These are phyloP conservation scores for Amylocarpus encephaloides DNA, from an alignment of 2,329 filamentous ascomycete genomes.

Conservation along the genomic window DNA sequence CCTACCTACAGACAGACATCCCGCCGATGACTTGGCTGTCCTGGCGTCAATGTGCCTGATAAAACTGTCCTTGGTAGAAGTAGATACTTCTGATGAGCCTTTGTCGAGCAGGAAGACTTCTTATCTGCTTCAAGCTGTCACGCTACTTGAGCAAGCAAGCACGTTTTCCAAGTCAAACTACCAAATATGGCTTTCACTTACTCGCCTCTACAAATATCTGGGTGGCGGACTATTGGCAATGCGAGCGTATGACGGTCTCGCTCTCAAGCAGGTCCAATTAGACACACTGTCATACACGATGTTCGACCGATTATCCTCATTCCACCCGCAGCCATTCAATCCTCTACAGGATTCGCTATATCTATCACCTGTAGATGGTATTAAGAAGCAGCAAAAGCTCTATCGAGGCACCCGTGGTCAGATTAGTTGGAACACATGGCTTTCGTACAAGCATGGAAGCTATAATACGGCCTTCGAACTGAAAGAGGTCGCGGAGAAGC, in stretches of 20 bases:
- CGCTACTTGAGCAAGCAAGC: conserved; percentile 29
- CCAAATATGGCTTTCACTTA: conserved; percentile 34
- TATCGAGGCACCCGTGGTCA: conserved; percentile 23
- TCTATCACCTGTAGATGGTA: conserved; percentile 20
- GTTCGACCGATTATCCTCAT: conserved; percentile 34
- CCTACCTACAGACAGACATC: conserved; percentile 30
- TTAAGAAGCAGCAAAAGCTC: conserved; percentile 27
- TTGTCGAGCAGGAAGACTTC: conserved; percentile 12
- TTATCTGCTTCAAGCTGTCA: conserved; percentile 28
- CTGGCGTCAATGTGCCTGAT: conserved; percentile 29
- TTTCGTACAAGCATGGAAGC: conserved; percentile 29
- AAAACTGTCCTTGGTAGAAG: conserved; percentile 22
- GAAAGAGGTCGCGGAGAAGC: conserved; percentile 24
- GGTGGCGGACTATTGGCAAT: conserved; percentile 34
- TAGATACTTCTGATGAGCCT: conserved; percentile 3
- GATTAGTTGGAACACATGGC: conserved; percentile 27
- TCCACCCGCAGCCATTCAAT: conserved; percentile 32
- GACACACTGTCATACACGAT: conserved; percentile 36
- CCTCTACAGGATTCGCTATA: conserved; percentile 15
- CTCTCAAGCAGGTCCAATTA: conserved; percentile 36
- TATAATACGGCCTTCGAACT: conserved; percentile 32
- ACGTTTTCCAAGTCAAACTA: conserved; percentile 34
- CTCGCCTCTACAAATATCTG: conserved; percentile 33
- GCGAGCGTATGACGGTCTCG: conserved; percentile 33
- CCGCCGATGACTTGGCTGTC: conserved; percentile 30